Evolutionary conservation across 176 grass and related monocot genomes (phyloP).

Genomic region (Ensete ventricosum): DNA sequence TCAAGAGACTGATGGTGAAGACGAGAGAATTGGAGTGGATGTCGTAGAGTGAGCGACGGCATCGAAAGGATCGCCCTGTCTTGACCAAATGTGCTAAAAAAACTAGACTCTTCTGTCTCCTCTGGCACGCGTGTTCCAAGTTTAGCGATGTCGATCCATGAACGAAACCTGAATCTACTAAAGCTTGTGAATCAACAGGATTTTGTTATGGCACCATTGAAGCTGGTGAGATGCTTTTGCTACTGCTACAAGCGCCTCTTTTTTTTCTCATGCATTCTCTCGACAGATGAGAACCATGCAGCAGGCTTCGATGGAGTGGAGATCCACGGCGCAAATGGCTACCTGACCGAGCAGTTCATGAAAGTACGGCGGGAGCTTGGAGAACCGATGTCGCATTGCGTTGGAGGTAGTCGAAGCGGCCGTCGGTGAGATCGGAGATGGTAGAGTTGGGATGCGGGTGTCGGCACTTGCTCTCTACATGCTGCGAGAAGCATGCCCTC

Average conservation of each 20-base stretch:
- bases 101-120: too few species aligned
- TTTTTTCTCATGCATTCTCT: too few species aligned
- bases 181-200: neutral
- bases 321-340: constrained; percentile 4
- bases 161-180: too few species aligned
- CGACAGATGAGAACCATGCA: neutral
- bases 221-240: constrained; percentile 29
- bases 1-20: too few species aligned
- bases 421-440: neutral
- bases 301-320: constrained; percentile 5
- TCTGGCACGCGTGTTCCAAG: too few species aligned
- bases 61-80: too few species aligned
- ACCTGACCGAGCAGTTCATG: constrained; percentile 5
- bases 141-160: too few species aligned
- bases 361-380: constrained; percentile 4
- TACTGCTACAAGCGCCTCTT: neutral
- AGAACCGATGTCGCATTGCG: neutral
- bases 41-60: too few species aligned
- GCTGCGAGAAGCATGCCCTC: neutral
- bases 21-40: too few species aligned
- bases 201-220: constrained; percentile 49
- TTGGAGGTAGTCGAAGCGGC: neutral
- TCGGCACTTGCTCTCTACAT: neutral
- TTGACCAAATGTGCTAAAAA: too few species aligned
- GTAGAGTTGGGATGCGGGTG: neutral